Evolutionary conservation across 768 basidiomycete species (phyloP), one percentile per base, ranked within the genome.

Genomic region (Pleurotus giganteus): DNA sequence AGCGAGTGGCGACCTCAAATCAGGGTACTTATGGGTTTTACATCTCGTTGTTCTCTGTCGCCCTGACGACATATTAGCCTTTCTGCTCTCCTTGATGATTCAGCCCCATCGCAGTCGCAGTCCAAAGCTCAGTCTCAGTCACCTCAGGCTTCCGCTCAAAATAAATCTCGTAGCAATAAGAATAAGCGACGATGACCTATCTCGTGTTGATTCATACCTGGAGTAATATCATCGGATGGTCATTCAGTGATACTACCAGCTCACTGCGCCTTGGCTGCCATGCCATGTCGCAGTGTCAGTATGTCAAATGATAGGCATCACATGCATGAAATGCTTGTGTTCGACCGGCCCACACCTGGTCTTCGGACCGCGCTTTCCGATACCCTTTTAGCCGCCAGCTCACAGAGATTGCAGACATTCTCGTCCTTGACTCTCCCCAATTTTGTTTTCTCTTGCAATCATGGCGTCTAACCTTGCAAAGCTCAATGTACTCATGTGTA

Each of bases 401-500:
- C 26, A 19, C 29, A 37, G 28, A 19, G 34, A 13, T 51, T 29
- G 21, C 8, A 4, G 19, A 17, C 39, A 41, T 17, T 41, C 46
- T 47, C 46, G n/a, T 29, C 29, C 27, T n/a, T 15, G 21, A 28
- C 36, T 51, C 42, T 47, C 55, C 53, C 32, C 49, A 53, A 42
- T 28, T 26, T 11, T 34, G 9, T 24, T 32, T 31, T 27, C 53
- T 29, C 46, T 28, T 27, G 29, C 15, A 49, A 53, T 39, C 23
- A 84, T 84, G 80, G 65, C 74, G 45, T 56, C 65, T 55, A 71
- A 74, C 57, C 58, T 71, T 32, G 58, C 69, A 54, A 88, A 83
- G 68, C 62, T 91, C 34, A 88, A 89, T 63, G 79, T 86, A 19
- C 71, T 91, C 54, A 91, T 91, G 91, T 92, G 90, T 90, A 69